phyloP scores from a whole-genome alignment of 2,329 filamentous ascomycete species.

The Talaromyces sp. region DNA sequence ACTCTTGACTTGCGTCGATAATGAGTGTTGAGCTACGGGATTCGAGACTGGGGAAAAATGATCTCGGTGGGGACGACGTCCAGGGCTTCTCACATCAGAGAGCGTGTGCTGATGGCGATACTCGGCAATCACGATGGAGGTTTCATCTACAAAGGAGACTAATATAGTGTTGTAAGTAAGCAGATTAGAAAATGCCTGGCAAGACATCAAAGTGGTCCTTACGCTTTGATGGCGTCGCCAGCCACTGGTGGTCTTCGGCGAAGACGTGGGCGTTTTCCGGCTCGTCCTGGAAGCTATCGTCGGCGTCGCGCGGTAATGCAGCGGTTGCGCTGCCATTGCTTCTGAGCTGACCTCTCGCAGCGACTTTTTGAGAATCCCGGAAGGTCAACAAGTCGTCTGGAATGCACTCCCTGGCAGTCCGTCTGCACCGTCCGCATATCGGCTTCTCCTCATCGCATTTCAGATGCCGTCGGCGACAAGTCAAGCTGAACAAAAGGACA shows the following conservation, averaged over 20 bases:
- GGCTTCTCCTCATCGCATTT: slow-evolving; percentile 14
- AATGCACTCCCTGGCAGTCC: slow-evolving; percentile 7
- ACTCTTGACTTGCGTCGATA: background rate
- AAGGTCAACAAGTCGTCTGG: slow-evolving; percentile 11
- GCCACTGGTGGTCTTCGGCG: slow-evolving; percentile 6
- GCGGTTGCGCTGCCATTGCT: background rate
- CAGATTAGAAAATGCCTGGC: background rate
- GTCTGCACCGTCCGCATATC: slow-evolving; percentile 10
- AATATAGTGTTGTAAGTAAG: background rate
- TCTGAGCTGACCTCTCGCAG: slow-evolving; percentile 8
- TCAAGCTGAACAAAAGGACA: slow-evolving; percentile 1
- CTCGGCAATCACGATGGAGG: slow-evolving; percentile 3
- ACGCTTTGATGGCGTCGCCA: slow-evolving; percentile 8
- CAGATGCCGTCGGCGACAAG: slow-evolving; percentile 13
- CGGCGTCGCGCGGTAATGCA: background rate
- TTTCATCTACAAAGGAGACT: slow-evolving; percentile 13
- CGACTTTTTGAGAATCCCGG: slow-evolving; percentile 2
- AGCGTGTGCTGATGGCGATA: slow-evolving; percentile 6
- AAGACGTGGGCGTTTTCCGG: background rate
- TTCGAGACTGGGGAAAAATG: background rate
- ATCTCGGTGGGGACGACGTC: background rate
- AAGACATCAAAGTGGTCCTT: background rate
- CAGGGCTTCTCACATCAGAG: background rate
- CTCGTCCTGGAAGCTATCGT: background rate
- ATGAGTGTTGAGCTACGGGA: background rate